These are phyloP conservation scores for Chaetomium strumarium DNA, from an alignment of 2,329 filamentous ascomycete species.

Conservation along the genomic window DNA sequence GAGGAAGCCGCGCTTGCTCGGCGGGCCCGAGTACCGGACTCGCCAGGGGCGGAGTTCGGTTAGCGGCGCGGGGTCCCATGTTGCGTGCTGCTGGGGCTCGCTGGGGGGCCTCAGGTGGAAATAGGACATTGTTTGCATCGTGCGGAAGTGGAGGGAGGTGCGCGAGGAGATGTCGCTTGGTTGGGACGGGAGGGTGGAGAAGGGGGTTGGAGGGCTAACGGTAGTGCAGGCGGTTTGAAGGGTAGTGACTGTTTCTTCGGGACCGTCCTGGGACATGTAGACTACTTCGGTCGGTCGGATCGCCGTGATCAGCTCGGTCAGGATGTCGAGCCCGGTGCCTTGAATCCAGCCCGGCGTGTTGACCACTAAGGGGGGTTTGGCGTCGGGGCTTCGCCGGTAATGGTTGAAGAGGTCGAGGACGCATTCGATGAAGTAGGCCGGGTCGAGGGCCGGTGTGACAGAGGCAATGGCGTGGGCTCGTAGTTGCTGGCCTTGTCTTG, in stretches of 20 bases:
- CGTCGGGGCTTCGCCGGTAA: conserved; percentile 43
- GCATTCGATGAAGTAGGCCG: conserved; percentile 60
- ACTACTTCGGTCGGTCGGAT: conserved; percentile 56
- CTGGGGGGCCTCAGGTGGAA: conserved; percentile 49
- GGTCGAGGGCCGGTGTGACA: conserved; percentile 58
- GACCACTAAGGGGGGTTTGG: conserved; percentile 54
- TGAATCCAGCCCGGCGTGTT: conserved; percentile 73
- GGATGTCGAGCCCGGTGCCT: conserved; percentile 61
- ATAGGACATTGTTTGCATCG: conserved; percentile 76
- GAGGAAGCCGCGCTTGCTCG: conserved; percentile 45
- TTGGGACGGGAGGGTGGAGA: conserved; percentile 55
- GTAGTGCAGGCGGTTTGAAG: conserved; percentile 40
- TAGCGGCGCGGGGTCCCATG: conserved; percentile 52
- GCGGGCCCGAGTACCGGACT: conserved; percentile 49
- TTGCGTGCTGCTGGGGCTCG: conserved; percentile 10
- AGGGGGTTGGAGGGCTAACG: conserved; percentile 29
- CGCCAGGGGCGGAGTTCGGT: conserved; percentile 53
- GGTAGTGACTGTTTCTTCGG: conserved; percentile 49
- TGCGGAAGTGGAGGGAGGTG: conserved; percentile 59
- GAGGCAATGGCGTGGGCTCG: conserved; percentile 63
- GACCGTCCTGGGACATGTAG: conserved; percentile 62
- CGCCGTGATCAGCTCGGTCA: conserved; percentile 50
- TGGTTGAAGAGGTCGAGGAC: conserved; percentile 55
- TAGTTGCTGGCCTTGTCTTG: conserved; percentile 37
- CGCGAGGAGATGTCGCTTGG: conserved; percentile 46